phyloP scores from a whole-genome alignment of 192 early-diverging fungal genomes.

The Diversispora eburnea region DNA sequence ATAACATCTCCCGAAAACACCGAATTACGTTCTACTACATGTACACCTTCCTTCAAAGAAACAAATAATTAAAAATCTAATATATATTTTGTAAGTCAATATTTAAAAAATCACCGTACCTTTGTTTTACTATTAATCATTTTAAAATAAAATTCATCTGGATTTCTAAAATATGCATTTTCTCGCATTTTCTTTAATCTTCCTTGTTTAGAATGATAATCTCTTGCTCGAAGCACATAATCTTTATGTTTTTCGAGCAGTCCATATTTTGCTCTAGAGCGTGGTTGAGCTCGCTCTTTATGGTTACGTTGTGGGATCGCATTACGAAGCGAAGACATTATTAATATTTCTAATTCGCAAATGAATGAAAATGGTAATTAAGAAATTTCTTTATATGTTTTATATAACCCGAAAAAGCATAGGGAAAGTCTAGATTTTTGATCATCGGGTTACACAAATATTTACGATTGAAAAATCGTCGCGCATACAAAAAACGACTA shows the following conservation, averaged over 20 bases:
- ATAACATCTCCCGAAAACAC: constrained; percentile 72
- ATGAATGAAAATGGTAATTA: neutral
- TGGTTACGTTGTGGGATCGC: constrained; percentile 83
- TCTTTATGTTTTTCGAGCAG: constrained; percentile 98
- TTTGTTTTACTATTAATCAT: constrained; percentile 89
- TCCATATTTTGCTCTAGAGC: constrained; percentile 62
- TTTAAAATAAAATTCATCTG: constrained; percentile 98
- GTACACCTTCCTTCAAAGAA: constrained; percentile 63
- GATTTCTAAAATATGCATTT: constrained; percentile 85
- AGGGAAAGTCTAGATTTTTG: too few species aligned
- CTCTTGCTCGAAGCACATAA: constrained; percentile 90
- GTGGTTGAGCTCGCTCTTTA: constrained; percentile 79
- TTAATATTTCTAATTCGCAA: neutral
- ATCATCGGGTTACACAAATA: too few species aligned
- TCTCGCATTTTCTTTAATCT: constrained; percentile 78
- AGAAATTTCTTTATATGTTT: too few species aligned
- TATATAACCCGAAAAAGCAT: too few species aligned
- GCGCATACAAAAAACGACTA: too few species aligned
- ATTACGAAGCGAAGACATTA: constrained; percentile 73
- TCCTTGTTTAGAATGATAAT: constrained; percentile 86
- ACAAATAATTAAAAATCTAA: neutral
- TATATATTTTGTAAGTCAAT: neutral
- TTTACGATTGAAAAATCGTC: too few species aligned
- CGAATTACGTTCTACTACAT: constrained; percentile 69
- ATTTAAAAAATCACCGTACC: constrained; percentile 31